Evolutionary conservation across 768 basidiomycete genomes (phyloP), one percentile per base, ranked within the genome.

Genomic region (Multifurca ochricompacta): DNA sequence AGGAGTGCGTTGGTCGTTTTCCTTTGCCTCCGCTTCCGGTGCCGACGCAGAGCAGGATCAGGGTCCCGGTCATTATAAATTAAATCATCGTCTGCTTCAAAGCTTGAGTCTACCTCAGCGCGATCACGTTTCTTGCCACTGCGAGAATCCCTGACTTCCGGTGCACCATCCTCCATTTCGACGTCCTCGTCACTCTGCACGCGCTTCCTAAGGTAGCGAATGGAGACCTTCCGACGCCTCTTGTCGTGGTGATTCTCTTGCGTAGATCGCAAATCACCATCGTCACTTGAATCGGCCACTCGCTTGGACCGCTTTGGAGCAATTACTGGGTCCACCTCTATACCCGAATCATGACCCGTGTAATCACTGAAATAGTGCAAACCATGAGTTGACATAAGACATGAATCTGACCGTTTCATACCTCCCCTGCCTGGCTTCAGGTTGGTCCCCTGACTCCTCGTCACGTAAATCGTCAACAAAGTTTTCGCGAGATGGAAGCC

Each of bases 81-180:
- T 6, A 75, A 72, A 45, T 78, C 75, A 37, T 78, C 79, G 59
- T 85, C 85, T 23, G 77, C 80, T 42, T 79, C 85, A 62, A 87
- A 82, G 0, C 78, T 79, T 3, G 85, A 85, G 6, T 78, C 86
- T 51, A 84, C 84, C 64, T 86, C 85, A 6, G 77, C 75, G 36
- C 83, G 82, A 67, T 85, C 85, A 58, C 87, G 81, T 70, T 91
- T 91, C 73, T 78, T 85, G 41, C 86, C 85, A 56, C 81, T 72
- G 18, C 40, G 53, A 9, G 47, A 42, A 3, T 14, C 10, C 42
- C 18, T 40, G n/a, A 46, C 40, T 27, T 54, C 68, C 61, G 62
- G 43, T 69, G 67, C 70, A 48, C 78, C 77, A 37, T 74, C 68
- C 28, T 75, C 75, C 76, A 77, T 77, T 31, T 74, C 73, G 31